Evolutionary conservation across 2,329 filamentous ascomycete genomes (phyloP).

Genomic region (Verticillium zaregamsianum): DNA sequence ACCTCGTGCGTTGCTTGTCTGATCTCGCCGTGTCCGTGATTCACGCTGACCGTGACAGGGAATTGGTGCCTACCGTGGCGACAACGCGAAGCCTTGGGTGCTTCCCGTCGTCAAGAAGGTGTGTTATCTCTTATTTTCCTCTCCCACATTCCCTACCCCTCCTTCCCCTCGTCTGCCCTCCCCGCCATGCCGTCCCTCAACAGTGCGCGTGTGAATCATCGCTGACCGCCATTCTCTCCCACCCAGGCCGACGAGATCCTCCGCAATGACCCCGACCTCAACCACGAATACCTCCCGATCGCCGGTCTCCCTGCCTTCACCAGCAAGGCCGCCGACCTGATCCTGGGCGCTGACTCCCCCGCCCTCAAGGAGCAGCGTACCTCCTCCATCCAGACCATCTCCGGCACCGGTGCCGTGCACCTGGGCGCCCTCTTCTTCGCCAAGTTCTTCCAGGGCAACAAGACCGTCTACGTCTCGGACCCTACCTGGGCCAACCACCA

Average conservation of each 20-base stretch:
- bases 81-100: slow-evolving; percentile 96
- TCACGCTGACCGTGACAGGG: slow-evolving; percentile 35
- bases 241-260: slow-evolving; percentile 83
- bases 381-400: slow-evolving; percentile 87
- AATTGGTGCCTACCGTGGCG: slow-evolving; percentile 90
- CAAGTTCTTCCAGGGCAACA: slow-evolving; percentile 78
- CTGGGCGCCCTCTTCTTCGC: slow-evolving; percentile 89
- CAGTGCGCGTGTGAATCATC: slow-evolving; percentile 9
- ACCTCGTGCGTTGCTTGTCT: slow-evolving; percentile 63
- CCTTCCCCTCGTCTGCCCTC: neutral
- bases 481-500: slow-evolving; percentile 99
- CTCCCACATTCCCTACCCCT: neutral
- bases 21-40: slow-evolving; percentile 8
- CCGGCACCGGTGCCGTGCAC: slow-evolving; percentile 92
- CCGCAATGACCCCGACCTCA: slow-evolving; percentile 80
- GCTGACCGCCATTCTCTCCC: slow-evolving; percentile 8
- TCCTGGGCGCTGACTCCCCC: slow-evolving; percentile 75
- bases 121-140: slow-evolving; percentile 19
- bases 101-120: slow-evolving; percentile 96
- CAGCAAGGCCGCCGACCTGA: slow-evolving; percentile 83
- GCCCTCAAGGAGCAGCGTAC: slow-evolving; percentile 80
- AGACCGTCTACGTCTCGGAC: slow-evolving; percentile 82
- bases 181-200: slow-evolving; percentile 2
- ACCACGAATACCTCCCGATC: slow-evolving; percentile 98
- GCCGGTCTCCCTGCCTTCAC: slow-evolving; percentile 84